A percentile compares a stretch with the other conserved stretches of the same genome.
These are phyloP conservation scores for Trifolium dubium DNA, from an alignment of 306 rosid species.

Conservation along the genomic window DNA sequence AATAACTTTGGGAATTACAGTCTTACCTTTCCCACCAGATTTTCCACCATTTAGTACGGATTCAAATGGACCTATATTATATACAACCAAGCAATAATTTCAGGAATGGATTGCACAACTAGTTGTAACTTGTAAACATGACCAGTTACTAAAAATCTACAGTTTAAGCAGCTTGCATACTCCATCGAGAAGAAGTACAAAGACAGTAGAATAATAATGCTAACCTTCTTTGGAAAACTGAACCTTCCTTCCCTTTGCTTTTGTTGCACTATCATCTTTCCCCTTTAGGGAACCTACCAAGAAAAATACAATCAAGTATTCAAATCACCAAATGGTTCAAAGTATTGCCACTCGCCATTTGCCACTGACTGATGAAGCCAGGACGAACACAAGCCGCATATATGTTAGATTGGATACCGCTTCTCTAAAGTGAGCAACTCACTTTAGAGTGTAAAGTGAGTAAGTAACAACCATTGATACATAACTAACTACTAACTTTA, in stretches of 20 bases:
- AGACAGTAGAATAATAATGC: conserved; percentile 25
- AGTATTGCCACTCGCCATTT: conserved; percentile 14
- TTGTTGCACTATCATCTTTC: conserved; percentile 74
- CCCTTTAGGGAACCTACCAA: conserved; percentile 65
- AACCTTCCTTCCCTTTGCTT: conserved; percentile 70
- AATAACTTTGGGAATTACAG: conserved; percentile 45
- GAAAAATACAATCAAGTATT: conserved; percentile 19
- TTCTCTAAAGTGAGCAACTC: neutral
- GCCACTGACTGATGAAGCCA: conserved; percentile 18
- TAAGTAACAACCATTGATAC: neutral
- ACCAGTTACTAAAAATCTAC: conserved; percentile 22
- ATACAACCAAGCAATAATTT: conserved; percentile 24
- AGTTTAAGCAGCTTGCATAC: conserved; percentile 24
- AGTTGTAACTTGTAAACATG: conserved; percentile 7
- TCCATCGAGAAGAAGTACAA: conserved; percentile 27
- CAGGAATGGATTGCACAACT: conserved; percentile 22
- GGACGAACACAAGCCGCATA: neutral
- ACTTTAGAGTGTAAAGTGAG: neutral
- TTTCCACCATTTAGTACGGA: conserved; percentile 34
- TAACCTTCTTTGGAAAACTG: conserved; percentile 74
- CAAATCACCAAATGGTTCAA: conserved; percentile 31
- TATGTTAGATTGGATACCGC: neutral
- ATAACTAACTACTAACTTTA: neutral
- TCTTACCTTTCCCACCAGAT: conserved; percentile 63
- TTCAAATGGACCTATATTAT: conserved; percentile 47